Base-by-base conservation (phyloP, 2,329 filamentous ascomycete species). In the Ceratocystis smalleyi region DNA sequence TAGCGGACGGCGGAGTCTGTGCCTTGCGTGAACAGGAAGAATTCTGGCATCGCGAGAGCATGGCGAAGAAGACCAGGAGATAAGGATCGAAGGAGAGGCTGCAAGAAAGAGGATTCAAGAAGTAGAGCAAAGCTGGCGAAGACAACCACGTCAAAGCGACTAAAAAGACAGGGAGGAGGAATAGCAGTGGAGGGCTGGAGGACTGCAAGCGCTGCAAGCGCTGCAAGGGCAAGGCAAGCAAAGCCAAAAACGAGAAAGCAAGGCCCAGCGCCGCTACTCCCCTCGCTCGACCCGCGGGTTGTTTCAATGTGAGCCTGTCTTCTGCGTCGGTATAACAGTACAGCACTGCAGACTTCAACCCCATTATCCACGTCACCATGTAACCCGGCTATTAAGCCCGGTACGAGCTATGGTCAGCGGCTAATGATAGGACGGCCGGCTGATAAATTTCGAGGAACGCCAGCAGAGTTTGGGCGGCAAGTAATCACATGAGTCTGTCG, bases 11-110 rank as follows among this genome's bases (percentile, higher is more conserved):
- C 78, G 68, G 82, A 79, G 74, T 86, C 84, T 70, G 76, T 79
- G 72, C 83, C 84, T 70, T 83, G 83, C 68, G 83, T 83, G 74
- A 87, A 87, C 72, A 80, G 78, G 75, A 87, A 86, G 77, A 86
- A 84, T 70, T 79, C 77, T 71, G 83, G 81, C 83, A 86, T 85
- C 67, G 68, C 67, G 35, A 43, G 40, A 30, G 22, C 65, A 66
- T 66, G 43, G 64, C 61, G 27, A 24, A 43, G 43, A 27, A n/a
- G n/a, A 10, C 19, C n/a, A 15, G 22, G 32, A 24, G 47, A 19
- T 43, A 32, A 6, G 43, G 47, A 19, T 51, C 3, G 24, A 17
- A 15, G 24, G 47, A 51, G 47, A 8, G 8, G 19, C 15, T 51
- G 22, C 32, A 51, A 24, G 35, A 60, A 49, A 43, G 40, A 64